Base-by-base conservation (phyloP, 352 stramenopile species). In the Pythium plurisporium region DNA sequence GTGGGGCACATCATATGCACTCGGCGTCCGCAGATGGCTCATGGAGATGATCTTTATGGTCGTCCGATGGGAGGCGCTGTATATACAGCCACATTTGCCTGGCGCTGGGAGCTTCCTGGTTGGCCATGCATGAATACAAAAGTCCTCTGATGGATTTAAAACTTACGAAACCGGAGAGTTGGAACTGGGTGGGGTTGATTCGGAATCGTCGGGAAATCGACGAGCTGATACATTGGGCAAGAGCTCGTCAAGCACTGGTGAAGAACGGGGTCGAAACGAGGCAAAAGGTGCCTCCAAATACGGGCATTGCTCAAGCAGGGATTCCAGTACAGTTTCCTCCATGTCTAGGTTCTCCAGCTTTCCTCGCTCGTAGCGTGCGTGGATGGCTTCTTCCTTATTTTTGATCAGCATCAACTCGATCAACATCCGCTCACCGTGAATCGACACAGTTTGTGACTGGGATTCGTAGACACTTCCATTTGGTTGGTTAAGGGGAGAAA, bases 1-100 rank as follows among this genome's bases (percentile, higher is more conserved):
- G 44, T 62, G 55, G 55, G 36, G 45, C 12, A 43, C 55, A 19
- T 42, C 44, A 2, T 48, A 42, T 20, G 37, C 46, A 27, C 11
- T 50, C 1, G 42, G 33, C 19, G 29, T 62, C 11, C 20, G 33
- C 4, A 44, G 45, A 1, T 62, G 55, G 55, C 23, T 62, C 6
- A n/a, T 55, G n/a, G 55, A 62, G 43, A 55, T 62, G 41, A 15
- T 62, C n/a, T 62, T 62, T 45, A 62, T 62, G 55, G 55, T 62
- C 44, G 37, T 62, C 2, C 44, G 55, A 5, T 62, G 55, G 55
- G 55, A 62, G 14, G 43, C 31, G 20, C n/a, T 62, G 0, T 44
- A 50, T 29, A 42, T 62, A 11, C 23, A 50, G 5, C 55, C 44
- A 7, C 34, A n/a, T n/a, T n/a, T n/a, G n/a, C n/a, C n/a, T n/a